Conservation (phyloP, 73 alveolate species). For the Uronychia setigera region DNA sequence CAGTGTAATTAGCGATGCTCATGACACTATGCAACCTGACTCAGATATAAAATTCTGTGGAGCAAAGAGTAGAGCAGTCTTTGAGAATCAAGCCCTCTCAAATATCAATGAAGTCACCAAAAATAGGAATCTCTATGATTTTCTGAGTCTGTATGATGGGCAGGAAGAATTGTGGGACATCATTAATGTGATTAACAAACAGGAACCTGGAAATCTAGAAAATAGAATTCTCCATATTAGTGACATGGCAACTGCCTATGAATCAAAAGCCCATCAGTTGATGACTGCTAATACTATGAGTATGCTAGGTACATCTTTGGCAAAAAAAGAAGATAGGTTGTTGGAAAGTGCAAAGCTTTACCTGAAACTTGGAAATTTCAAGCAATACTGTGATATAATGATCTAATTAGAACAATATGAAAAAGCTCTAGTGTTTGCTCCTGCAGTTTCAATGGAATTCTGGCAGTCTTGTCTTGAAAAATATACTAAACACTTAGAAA, state of each 20-base stretch:
- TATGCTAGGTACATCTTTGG: conserved; percentile 47
- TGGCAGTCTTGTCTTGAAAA: conserved; percentile 64
- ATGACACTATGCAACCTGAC: conserved; percentile 40
- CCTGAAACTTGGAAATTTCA: conserved; percentile 74
- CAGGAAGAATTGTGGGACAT: conserved; percentile 60
- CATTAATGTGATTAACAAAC: conserved; percentile 23
- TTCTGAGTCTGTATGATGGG: conserved; percentile 44
- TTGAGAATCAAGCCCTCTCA: not conserved
- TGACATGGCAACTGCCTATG: conserved; percentile 32
- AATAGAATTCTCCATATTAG: conserved; percentile 48
- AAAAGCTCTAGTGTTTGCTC: conserved; percentile 86
- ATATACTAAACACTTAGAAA: conserved; percentile 39
- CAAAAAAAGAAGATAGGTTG: conserved; percentile 74
- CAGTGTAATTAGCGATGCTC: conserved; percentile 30
- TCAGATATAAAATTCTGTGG: conserved; percentile 32
- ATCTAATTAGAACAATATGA: conserved; percentile 68
- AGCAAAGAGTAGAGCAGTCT: conserved; percentile 18
- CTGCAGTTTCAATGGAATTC: conserved; percentile 79
- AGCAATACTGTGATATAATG: conserved; percentile 83
- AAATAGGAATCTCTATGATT: conserved; percentile 20
- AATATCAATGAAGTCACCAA: conserved; percentile 8
- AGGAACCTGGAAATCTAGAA: conserved; percentile 31
- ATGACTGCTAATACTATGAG: conserved; percentile 25
- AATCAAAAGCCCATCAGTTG: conserved; percentile 57
- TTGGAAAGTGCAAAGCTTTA: conserved; percentile 71